These are phyloP conservation scores for Solanum raphanifolium DNA, from an alignment of 257 asterid species.

Conservation along the genomic window DNA sequence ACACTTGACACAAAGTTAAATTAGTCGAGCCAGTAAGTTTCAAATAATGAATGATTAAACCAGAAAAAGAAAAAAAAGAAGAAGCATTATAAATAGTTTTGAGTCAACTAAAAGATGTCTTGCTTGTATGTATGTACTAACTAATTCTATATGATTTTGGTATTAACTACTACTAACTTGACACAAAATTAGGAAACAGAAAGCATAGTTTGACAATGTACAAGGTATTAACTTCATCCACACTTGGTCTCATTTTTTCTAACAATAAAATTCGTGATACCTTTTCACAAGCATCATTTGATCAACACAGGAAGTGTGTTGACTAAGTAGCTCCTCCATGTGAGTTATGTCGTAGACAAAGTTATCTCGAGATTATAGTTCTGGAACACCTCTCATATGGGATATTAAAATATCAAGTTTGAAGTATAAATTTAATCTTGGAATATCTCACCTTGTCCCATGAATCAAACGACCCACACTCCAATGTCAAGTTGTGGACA, in stretches of 20 bases:
- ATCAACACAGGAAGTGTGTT: neutral
- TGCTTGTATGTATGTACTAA: neutral
- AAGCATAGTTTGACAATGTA: neutral
- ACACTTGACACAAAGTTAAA: no score
- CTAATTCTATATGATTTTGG: neutral
- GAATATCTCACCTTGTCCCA: neutral
- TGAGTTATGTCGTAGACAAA: neutral
- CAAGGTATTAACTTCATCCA: neutral
- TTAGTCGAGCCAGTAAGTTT: neutral
- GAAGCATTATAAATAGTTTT: neutral
- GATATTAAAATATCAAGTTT: neutral
- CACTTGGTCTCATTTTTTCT: neutral
- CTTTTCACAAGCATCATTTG: neutral
- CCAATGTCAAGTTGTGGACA: neutral
- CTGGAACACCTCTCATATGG: neutral
- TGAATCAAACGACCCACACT: neutral
- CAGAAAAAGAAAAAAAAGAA: neutral
- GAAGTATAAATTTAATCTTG: neutral
- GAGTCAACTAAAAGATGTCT: neutral
- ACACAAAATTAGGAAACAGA: neutral
- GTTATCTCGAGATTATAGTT: neutral
- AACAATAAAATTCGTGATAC: neutral
- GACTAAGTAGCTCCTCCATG: neutral
- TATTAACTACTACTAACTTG: neutral
- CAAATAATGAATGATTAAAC: neutral